phyloP scores from a whole-genome alignment of 1,284 basidiomycete genomes.

The Papiliotrema laurentii region DNA sequence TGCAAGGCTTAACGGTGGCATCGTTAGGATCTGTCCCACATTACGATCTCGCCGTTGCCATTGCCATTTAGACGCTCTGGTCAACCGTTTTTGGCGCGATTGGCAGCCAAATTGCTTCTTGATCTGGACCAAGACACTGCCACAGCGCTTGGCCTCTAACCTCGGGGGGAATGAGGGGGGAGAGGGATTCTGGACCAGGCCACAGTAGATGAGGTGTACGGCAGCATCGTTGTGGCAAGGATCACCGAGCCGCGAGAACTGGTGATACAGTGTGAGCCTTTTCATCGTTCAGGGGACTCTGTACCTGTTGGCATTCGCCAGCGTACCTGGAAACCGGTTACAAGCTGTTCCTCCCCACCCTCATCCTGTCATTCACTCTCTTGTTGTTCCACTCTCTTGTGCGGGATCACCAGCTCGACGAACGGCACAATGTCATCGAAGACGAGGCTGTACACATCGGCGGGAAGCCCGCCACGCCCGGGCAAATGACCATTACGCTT shows the following conservation, averaged over 20 bases:
- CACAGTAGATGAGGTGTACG: slow-evolving; percentile 15
- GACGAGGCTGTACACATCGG: slow-evolving; percentile 23
- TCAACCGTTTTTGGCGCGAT: neutral
- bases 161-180: no score
- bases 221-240: slow-evolving; percentile 18
- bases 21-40: neutral
- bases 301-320: neutral
- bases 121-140: neutral
- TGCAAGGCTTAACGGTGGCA: neutral
- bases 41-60: neutral
- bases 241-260: slow-evolving; percentile 21
- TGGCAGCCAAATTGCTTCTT: neutral
- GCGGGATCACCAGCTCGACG: slow-evolving; percentile 31
- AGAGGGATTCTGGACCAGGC: neutral
- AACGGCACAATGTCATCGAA: slow-evolving; percentile 36
- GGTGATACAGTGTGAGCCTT: slow-evolving; percentile 17
- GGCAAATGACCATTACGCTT: no score
- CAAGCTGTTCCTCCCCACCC: slow-evolving; percentile 23
- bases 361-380: slow-evolving; percentile 23
- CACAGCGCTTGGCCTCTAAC: neutral
- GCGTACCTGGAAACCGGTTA: slow-evolving; percentile 29
- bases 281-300: neutral
- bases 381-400: slow-evolving; percentile 28
- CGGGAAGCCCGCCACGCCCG: neutral
- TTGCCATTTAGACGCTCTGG: neutral